A percentile compares a stretch with the other conserved stretches of the same genome.
Evolutionary conservation across 176 grass and related monocot genomes (phyloP).

Genomic region (Tillandsia fasciculata): DNA sequence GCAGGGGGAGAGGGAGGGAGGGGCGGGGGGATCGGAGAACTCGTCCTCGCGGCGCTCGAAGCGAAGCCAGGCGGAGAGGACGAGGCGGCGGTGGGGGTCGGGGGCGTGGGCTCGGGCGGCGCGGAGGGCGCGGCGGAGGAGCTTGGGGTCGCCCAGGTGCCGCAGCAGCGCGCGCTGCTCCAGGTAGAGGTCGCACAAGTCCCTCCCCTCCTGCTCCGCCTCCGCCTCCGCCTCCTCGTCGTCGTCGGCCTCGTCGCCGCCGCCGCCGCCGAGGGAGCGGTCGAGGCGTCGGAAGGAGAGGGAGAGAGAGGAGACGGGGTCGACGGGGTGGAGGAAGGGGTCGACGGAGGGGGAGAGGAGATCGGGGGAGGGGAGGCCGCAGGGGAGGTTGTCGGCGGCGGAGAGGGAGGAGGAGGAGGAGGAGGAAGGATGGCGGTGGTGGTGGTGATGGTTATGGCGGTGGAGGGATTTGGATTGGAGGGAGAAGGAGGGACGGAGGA

Average conservation of each 20-base stretch:
- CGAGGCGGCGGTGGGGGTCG: constrained; percentile 69
- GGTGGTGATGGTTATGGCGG: constrained; percentile 30
- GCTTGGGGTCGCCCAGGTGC: constrained; percentile 41
- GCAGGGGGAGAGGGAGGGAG: constrained; percentile 44
- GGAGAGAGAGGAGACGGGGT: constrained; percentile 50
- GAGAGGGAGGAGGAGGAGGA: constrained; percentile 22
- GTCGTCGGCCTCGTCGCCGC: background rate
- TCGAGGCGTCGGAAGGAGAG: constrained; percentile 48
- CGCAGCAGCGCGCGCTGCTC: constrained; percentile 78
- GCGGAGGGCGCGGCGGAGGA: constrained; percentile 59
- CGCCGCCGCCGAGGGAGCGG: background rate
- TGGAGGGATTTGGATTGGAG: constrained; percentile 42
- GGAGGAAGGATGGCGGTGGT: constrained; percentile 32
- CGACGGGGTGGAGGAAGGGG: constrained; percentile 61
- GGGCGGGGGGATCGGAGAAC: constrained; percentile 38
- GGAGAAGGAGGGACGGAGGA: constrained; percentile 42
- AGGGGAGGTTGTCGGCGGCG: constrained; percentile 32
- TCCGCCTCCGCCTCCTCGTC: too few relatives aligned
- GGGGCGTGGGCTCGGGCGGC: constrained; percentile 56
- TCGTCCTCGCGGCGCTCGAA: constrained; percentile 83
- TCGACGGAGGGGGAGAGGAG: constrained; percentile 61
- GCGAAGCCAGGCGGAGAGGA: constrained; percentile 86
- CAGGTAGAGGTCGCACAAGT: constrained; percentile 71
- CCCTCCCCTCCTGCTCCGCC: too few relatives aligned
- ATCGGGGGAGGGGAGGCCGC: constrained; percentile 50